Evolutionary conservation across 306 rosid species (phyloP), one percentile per base, ranked within the genome.

Genomic region (Notholithocarpus densiflorus): DNA sequence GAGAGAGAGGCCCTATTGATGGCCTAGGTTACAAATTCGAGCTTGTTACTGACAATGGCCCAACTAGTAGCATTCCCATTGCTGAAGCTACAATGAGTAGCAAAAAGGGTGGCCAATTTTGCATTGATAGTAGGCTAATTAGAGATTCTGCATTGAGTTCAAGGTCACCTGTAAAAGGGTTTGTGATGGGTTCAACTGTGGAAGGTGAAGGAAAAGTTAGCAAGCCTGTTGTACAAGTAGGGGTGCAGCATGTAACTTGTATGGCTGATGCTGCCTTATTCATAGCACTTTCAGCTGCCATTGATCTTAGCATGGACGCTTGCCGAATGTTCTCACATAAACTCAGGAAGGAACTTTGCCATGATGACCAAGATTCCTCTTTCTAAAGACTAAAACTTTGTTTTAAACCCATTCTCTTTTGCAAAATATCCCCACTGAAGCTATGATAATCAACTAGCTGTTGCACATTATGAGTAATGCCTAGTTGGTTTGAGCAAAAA

Each of bases 261-360:
- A 95, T 87, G 98, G 90, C 98, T 59, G 98, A 95, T 76, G 98
- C 98, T 68, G 98, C 98, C 77, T 77, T 95, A 0, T 95, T 95
- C 66, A 79, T 92, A 27, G 98, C 97, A 1, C 88, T 95, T 2
- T 90, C 98, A 0, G 98, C 98, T 10, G 98, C 98, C 68, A 88
- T 95, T 78, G 98, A 95, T 86, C 96, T 92, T 8, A 92, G 98
- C 90, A 92, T 95, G 97, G 98, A 95, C 75, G 98, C 98, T 1
- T 95, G 98, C 73, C 80, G 86, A 26, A 90, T 92, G 57, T 95
- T 95, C 81, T 91, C 98, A 0, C 94, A 80, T 52, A 95, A 91
- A 79, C 96, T 95, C 5, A 84, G 98, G 78, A 92, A 85, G 75
- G 98, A 94, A 85, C 97, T 94, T 77, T 89, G 95, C 81, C 90